Conservation (phyloP, 2,329 filamentous ascomycete species). For the Zymoseptoria crescenta region DNA sequence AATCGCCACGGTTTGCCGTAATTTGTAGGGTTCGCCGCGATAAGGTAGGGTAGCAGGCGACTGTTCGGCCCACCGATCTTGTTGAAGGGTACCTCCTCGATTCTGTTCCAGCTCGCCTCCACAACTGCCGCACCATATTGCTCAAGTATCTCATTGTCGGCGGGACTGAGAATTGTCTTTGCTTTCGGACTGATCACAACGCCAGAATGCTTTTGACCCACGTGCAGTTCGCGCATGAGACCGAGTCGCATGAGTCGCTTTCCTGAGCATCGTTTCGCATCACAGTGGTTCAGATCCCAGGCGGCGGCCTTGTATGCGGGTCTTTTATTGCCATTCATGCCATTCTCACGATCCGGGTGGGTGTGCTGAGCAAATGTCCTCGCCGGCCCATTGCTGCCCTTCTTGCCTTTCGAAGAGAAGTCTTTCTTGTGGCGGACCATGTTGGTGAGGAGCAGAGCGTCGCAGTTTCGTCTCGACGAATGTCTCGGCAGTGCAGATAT, state of each 20-base stretch:
- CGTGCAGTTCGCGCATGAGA: slow-evolving; percentile 83
- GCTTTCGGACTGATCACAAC: slow-evolving; percentile 95
- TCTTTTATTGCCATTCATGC: slow-evolving; percentile 22
- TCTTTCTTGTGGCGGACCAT: slow-evolving; percentile 80
- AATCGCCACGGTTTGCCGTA: slow-evolving; percentile 92
- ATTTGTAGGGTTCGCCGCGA: slow-evolving; percentile 94
- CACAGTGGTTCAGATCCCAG: slow-evolving; percentile 97
- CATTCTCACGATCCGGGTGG: slow-evolving; percentile 22
- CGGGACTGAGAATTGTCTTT: slow-evolving; percentile 73
- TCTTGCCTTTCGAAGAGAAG: slow-evolving; percentile 64
- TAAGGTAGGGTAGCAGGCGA: slow-evolving; percentile 82
- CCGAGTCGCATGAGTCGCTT: slow-evolving; percentile 90
- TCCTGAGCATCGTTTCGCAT: slow-evolving; percentile 91
- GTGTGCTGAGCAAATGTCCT: slow-evolving; percentile 26
- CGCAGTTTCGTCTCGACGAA: no score
- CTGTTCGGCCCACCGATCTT: slow-evolving; percentile 92
- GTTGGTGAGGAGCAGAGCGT: neutral
- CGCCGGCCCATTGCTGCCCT: slow-evolving; percentile 37
- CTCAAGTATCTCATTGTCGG: slow-evolving; percentile 73
- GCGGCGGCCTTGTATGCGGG: slow-evolving; percentile 84
- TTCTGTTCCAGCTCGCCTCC: slow-evolving; percentile 92
- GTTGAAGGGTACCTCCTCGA: slow-evolving; percentile 81
- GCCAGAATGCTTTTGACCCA: slow-evolving; percentile 85
- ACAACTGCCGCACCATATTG: slow-evolving; percentile 91
- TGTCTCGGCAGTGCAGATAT: no score